Evolutionary conservation across 1,139 yeast species (phyloP), one percentile per base, ranked within the genome.

Genomic region (Yamadazyma dendronema): DNA sequence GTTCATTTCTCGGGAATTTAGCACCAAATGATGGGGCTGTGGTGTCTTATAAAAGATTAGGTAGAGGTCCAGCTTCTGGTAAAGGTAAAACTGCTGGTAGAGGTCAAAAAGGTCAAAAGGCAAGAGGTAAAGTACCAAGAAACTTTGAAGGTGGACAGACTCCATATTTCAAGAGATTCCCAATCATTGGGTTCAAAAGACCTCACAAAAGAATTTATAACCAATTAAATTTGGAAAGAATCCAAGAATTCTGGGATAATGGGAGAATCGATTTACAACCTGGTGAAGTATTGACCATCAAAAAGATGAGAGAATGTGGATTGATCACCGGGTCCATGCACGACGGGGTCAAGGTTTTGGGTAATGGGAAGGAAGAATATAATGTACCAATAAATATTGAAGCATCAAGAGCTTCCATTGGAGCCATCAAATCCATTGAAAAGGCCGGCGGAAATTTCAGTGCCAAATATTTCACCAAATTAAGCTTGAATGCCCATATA

Each of bases 131-230:
- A 37, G 94, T 90, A 16, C 92, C 90, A 41, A 79, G 84, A 45
- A 88, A 95, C 92, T 87, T 90, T 59, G 98, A 92, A 70, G 99
- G 99, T 77, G 98, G 98, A 56, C 99, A 92, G 61, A 92, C 98
- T 1, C 97, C 97, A 17, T 83, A 83, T 52, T 85, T 81, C 56
- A 85, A 85, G 60, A 67, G 89, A 43, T 88, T 89, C 61, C 97
- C 97, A 37, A 90, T 92, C 59, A 73, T 84, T 42, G 98, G 98
- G 9, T 89, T 90, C 70, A 77, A 79, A 52, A 74, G 84, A 50
- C 72, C 73, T 11, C 75, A 74, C 49, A 72, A 70, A 23, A 64
- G 65, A 45, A 71, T 71, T 14, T 65, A 74, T 47, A 66, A 70
- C 31, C 79, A 75, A 49, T 51, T 84, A 41, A 80, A 81, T 52